phyloP scores from a whole-genome alignment of 352 stramenopile species.

The Phytopythium montanum region DNA sequence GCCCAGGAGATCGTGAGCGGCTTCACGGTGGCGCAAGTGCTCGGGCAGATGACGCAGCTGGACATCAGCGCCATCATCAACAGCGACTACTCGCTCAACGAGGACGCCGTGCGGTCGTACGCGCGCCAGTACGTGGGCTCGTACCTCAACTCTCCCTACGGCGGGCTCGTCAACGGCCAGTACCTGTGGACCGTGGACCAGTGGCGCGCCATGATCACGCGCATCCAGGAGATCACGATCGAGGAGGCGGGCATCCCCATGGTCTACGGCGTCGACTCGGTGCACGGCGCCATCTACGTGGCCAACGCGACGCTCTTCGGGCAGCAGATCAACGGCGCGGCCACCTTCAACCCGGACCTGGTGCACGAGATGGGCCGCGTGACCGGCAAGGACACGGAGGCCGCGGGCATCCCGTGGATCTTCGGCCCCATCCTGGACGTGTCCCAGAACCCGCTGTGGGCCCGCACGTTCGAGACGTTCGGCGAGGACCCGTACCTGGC shows the following conservation, averaged over 20 bases:
- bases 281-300: conserved; percentile 91
- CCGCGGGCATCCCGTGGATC: conserved; percentile 87
- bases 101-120: conserved; percentile 53
- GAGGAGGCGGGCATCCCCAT: conserved; percentile 56
- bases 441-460: conserved; percentile 83
- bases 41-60: conserved; percentile 91
- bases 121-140: conserved; percentile 81
- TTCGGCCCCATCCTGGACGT: conserved; percentile 88
- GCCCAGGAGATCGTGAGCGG: conserved; percentile 48
- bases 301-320: conserved; percentile 75
- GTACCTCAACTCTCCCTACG: conserved; percentile 76
- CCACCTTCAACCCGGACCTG: conserved; percentile 85
- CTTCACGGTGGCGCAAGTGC: conserved; percentile 45
- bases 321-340: conserved; percentile 86
- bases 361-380: conserved; percentile 65
- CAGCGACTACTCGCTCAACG: conserved; percentile 52
- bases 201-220: conserved; percentile 67
- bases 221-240: conserved; percentile 77
- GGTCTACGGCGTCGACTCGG: conserved; percentile 89
- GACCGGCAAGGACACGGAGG: conserved; percentile 80
- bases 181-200: conserved; percentile 53
- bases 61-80: conserved; percentile 75
- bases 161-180: conserved; percentile 18
- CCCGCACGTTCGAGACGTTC: conserved; percentile 91
- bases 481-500: conserved; percentile 86